Conservation (phyloP, 2,329 filamentous ascomycete species). For the Cryphonectria parasitica region DNA sequence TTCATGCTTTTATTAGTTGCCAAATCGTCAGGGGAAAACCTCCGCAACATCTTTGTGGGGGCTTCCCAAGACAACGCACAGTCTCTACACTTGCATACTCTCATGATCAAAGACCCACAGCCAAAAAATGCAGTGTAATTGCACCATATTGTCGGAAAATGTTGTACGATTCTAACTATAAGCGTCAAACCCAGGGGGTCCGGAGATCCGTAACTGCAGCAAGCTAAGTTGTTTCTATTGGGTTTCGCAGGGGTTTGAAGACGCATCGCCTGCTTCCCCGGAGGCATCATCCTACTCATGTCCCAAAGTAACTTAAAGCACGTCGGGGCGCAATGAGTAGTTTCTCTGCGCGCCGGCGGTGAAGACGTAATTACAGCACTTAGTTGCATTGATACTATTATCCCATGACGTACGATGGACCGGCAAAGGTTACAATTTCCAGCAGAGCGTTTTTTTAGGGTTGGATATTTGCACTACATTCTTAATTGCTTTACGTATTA, state of each 20-base stretch:
- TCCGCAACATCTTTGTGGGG: neutral
- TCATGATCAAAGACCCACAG: neutral
- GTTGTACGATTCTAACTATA: conserved; percentile 7
- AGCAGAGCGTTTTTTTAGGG: neutral
- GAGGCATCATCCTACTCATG: neutral
- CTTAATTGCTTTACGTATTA: no score
- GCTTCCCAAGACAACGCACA: neutral
- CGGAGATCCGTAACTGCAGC: conserved; percentile 7
- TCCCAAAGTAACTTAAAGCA: neutral
- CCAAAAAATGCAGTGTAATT: neutral
- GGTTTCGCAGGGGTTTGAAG: conserved; percentile 9
- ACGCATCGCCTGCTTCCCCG: neutral
- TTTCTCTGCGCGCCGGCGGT: conserved; percentile 1
- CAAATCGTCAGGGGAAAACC: neutral
- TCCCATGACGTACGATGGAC: conserved; percentile 5
- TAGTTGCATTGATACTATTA: neutral
- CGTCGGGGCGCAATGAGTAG: neutral
- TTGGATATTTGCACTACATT: neutral
- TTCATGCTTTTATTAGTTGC: neutral
- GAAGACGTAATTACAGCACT: neutral
- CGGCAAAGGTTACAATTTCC: neutral
- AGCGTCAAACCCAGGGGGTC: neutral
- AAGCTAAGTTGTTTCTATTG: conserved; percentile 8
- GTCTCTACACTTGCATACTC: conserved; percentile 1
- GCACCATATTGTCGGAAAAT: conserved; percentile 8